Evolutionary conservation across 192 early-diverging fungal species (phyloP).

Genomic region (Haplosporangium gracile): DNA sequence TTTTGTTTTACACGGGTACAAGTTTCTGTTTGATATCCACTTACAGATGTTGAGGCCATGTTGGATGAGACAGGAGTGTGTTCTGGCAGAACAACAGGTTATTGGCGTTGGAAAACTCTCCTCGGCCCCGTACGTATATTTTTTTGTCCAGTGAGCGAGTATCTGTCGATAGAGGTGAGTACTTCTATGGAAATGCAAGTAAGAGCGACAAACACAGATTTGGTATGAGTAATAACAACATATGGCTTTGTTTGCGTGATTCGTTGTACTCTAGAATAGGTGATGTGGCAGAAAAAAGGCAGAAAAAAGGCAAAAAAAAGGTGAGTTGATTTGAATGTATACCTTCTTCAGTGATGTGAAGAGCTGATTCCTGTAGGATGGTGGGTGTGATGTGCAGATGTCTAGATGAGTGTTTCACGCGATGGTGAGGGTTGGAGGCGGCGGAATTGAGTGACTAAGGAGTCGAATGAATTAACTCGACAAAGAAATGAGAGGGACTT

Average conservation of each 20-base stretch:
- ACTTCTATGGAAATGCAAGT: too few relatives aligned
- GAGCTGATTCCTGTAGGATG: not conserved
- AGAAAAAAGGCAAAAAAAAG: too few relatives aligned
- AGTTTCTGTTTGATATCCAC: not conserved
- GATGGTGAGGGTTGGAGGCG: too few relatives aligned
- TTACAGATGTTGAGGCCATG: slow-evolving; percentile 36
- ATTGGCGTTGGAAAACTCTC: too few relatives aligned
- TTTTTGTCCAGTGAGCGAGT: not conserved
- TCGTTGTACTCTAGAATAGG: not conserved
- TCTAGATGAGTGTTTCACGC: too few relatives aligned
- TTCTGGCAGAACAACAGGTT: not conserved
- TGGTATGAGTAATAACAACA: too few relatives aligned
- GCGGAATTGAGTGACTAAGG: too few relatives aligned
- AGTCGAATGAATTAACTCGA: too few relatives aligned
- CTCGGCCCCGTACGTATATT: not conserved
- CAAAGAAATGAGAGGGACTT: too few relatives aligned
- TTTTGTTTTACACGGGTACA: too few relatives aligned
- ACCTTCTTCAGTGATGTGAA: not conserved
- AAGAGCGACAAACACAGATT: too few relatives aligned
- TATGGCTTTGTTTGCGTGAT: not conserved
- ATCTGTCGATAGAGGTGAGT: too few relatives aligned
- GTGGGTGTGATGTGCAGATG: not conserved
- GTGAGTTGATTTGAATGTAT: not conserved
- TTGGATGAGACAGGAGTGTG: not conserved
- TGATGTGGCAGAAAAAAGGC: not conserved